phyloP scores from a whole-genome alignment of 352 stramenopile genomes.

The Phytophthora uliginosa region DNA sequence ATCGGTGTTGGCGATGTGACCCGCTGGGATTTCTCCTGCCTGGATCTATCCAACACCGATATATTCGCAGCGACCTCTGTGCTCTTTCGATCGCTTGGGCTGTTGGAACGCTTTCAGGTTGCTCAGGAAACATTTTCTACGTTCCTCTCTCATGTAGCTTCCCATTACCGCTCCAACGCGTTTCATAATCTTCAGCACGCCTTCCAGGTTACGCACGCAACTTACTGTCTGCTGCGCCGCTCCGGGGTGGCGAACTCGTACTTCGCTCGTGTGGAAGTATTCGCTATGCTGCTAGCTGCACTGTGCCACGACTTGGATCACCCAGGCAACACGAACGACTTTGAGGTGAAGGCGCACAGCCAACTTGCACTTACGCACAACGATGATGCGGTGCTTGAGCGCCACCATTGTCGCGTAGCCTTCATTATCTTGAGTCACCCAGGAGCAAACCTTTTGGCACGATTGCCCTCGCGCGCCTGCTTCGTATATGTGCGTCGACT shows the following conservation, averaged over 20 bases:
- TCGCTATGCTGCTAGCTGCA: constrained; percentile 61
- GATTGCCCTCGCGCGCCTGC: constrained; percentile 47
- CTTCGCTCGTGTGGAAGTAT: constrained; percentile 62
- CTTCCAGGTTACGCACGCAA: constrained; percentile 73
- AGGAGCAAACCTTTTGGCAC: constrained; percentile 70
- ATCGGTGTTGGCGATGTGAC: constrained; percentile 59
- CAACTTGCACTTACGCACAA: constrained; percentile 87
- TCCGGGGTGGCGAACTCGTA: constrained; percentile 48
- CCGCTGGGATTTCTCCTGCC: constrained; percentile 60
- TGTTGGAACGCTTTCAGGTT: constrained; percentile 68
- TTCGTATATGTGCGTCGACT: constrained; percentile 65
- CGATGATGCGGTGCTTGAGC: constrained; percentile 84
- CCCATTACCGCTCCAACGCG: constrained; percentile 71
- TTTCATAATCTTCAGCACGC: constrained; percentile 87
- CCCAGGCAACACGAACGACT: constrained; percentile 86
- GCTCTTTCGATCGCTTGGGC: constrained; percentile 64
- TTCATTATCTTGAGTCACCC: constrained; percentile 76
- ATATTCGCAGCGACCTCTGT: constrained; percentile 58
- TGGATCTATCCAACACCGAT: constrained; percentile 65
- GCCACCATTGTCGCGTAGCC: constrained; percentile 79
- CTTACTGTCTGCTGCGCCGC: constrained; percentile 58
- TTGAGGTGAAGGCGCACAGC: constrained; percentile 78
- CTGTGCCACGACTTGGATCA: constrained; percentile 87
- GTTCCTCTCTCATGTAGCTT: constrained; percentile 68
- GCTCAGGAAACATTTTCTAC: constrained; percentile 57